Evolutionary conservation across 768 basidiomycete genomes (phyloP).

Genomic region (Psilocybe cubensis): DNA sequence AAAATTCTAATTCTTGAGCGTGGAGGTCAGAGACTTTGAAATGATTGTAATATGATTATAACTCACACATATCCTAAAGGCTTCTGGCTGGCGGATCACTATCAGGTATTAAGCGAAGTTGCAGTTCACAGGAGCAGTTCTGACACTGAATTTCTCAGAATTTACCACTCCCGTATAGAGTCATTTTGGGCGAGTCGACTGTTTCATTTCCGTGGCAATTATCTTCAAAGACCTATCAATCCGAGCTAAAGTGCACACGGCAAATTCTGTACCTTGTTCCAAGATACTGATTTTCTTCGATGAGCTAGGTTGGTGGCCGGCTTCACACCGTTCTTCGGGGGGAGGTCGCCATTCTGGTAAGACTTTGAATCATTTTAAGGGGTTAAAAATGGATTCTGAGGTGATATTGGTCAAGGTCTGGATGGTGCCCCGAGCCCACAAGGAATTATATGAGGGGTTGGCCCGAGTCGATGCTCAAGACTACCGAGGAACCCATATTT

Average conservation of each 20-base stretch:
- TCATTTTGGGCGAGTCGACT: neutral
- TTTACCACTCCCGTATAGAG: neutral
- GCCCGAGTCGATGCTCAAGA: neutral
- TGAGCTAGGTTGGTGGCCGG: neutral
- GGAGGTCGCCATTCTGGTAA: neutral
- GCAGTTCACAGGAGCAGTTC: neutral
- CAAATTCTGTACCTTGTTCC: neutral
- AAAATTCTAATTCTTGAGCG: neutral
- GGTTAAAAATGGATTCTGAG: too few relatives aligned
- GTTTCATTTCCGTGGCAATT: neutral
- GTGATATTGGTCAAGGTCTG: neutral
- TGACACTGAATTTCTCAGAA: neutral
- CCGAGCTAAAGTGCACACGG: neutral
- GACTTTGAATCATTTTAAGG: too few relatives aligned
- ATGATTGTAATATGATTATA: too few relatives aligned
- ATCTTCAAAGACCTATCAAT: neutral
- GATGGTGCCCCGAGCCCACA: neutral
- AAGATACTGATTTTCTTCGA: neutral
- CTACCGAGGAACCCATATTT: neutral
- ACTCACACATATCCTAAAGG: neutral
- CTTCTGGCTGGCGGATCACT: neutral
- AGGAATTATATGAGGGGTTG: neutral
- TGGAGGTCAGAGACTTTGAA: neutral
- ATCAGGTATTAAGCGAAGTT: neutral
- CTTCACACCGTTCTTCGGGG: neutral